These are phyloP conservation scores for Pelagomonas calceolata DNA, from an alignment of 108 stramenopile species.

Conservation along the genomic window DNA sequence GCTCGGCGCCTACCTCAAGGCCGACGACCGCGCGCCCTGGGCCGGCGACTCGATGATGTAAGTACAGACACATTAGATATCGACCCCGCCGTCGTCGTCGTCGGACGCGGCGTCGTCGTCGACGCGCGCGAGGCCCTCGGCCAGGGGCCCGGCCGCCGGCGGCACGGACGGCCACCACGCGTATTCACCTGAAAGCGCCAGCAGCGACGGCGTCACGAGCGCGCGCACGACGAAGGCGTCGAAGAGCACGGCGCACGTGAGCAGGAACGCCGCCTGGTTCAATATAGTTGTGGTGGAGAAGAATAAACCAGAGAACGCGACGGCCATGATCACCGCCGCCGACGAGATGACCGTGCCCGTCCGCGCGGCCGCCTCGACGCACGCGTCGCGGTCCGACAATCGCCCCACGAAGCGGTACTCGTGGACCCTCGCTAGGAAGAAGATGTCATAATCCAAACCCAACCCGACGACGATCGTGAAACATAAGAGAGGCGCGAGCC, in stretches of 20 bases:
- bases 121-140: not conserved
- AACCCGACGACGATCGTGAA: slow-evolving; percentile 44
- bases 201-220: slow-evolving; percentile 26
- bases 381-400: slow-evolving; percentile 21
- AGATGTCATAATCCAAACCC: slow-evolving; percentile 39
- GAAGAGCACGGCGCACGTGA: slow-evolving; percentile 30
- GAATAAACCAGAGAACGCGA: slow-evolving; percentile 35
- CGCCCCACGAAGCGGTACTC: slow-evolving; percentile 27
- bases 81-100: too few relatives aligned
- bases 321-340: slow-evolving; percentile 39
- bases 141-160: not conserved
- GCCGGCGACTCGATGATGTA: too few relatives aligned
- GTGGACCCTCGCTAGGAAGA: slow-evolving; percentile 30
- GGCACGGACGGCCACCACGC: slow-evolving; percentile 22
- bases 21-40: too few relatives aligned
- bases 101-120: too few relatives aligned
- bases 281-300: slow-evolving; percentile 22
- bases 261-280: slow-evolving; percentile 37
- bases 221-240: slow-evolving; percentile 45
- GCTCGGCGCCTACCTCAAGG: too few relatives aligned
- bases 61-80: too few relatives aligned
- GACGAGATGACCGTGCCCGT: slow-evolving; percentile 30
- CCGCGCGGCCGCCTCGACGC: slow-evolving; percentile 25
- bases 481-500: slow-evolving; percentile 37
- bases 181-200: slow-evolving; percentile 13